Evolutionary conservation across 2,329 filamentous ascomycete species (phyloP), one percentile per base, ranked within the genome.

Genomic region (Penicillium sp.): DNA sequence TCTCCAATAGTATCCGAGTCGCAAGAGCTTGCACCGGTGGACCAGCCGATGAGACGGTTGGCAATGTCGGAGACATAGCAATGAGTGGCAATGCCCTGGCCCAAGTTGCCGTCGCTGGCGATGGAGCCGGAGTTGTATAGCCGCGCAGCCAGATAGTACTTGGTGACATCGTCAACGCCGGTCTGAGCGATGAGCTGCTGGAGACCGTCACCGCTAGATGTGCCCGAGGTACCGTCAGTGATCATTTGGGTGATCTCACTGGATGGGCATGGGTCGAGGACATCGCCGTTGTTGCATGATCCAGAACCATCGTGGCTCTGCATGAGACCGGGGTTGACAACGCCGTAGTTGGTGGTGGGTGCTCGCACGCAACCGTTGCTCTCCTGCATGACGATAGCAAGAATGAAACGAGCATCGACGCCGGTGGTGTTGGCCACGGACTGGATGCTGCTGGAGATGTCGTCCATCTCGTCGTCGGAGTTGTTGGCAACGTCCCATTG

Each of bases 51-150:
- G 43, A 80, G 66, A 46, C 77, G 69, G 63, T 80, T 81, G 48
- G 81, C 80, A 60, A 82, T 69, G 60, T 83, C 80, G 18, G 69
- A 74, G 8, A 74, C 70, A 64, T 83, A 83, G 69, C 79, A 81
- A 59, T 74, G 72, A 30, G 71, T 74, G 3, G 64, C 62, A 64
- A 77, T 69, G 46, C 75, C 75, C 54, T 71, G 60, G 6, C 55
- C 52, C 54, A 73, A 61, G 51, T 72, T 67, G 1, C 60, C 60
- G 12, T 55, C 59, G 1, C 52, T 12, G 23, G 64, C 62, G 11
- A 72, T 63, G 0, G 62, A 62, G 12, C 71, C 71, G 0, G 71
- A 72, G 59, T 73, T 73, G 59, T 73, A 73, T 16, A 70, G 59
- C 28, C 70, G 58, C 3, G 71, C 69, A 14, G 65, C 70, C 33